phyloP scores from a whole-genome alignment of 805 yeast species.

The Cyberlindnera saturnus region DNA sequence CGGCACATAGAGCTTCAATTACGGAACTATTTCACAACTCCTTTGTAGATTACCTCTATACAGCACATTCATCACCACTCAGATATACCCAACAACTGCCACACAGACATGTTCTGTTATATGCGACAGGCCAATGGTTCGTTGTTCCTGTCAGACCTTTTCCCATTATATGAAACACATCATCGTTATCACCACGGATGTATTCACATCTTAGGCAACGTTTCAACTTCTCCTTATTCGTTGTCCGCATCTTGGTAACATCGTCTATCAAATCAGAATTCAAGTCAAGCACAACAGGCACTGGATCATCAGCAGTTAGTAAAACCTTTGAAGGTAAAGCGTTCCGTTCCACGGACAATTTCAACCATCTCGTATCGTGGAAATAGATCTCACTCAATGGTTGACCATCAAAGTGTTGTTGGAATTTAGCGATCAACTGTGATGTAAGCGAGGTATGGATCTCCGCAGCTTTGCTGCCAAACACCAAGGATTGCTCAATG shows the following conservation, averaged over 20 bases:
- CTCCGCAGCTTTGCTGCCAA: slow-evolving; percentile 21
- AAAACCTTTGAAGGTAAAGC: slow-evolving; percentile 29
- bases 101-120: slow-evolving; percentile 70
- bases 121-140: slow-evolving; percentile 53
- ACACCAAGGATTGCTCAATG: slow-evolving; percentile 21
- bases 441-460: slow-evolving; percentile 15
- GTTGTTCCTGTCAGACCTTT: slow-evolving; percentile 17
- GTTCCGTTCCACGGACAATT: slow-evolving; percentile 26
- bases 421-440: slow-evolving; percentile 2
- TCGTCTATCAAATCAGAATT: slow-evolving; percentile 26
- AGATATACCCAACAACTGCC: slow-evolving; percentile 69
- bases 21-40: too few relatives aligned
- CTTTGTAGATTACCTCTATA: neutral
- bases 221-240: slow-evolving; percentile 26
- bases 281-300: slow-evolving; percentile 27
- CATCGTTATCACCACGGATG: slow-evolving; percentile 28
- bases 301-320: slow-evolving; percentile 27
- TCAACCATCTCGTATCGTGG: slow-evolving; percentile 63
- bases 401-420: neutral
- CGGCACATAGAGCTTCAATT: too few relatives aligned
- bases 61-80: slow-evolving; percentile 8
- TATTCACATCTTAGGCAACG: slow-evolving; percentile 53
- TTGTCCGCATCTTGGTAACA: slow-evolving; percentile 23
- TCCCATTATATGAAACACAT: slow-evolving; percentile 23
- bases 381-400: slow-evolving; percentile 24